These are phyloP conservation scores for Xylariaceae sp. DNA, from an alignment of 2,329 filamentous ascomycete species.

Conservation along the genomic window DNA sequence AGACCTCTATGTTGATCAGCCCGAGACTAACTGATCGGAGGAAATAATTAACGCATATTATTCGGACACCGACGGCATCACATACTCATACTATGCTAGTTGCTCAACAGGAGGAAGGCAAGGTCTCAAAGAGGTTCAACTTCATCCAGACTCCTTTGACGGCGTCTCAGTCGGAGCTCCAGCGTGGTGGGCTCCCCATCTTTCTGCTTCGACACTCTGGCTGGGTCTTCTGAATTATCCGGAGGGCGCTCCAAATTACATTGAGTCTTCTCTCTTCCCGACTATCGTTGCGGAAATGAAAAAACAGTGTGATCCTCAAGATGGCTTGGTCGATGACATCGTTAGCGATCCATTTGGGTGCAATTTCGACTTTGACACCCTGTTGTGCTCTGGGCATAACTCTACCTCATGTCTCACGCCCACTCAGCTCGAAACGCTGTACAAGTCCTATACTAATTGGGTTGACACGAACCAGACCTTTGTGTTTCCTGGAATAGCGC, in stretches of 20 bases:
- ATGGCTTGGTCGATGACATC: slow-evolving; percentile 41
- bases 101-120: slow-evolving; percentile 60
- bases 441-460: slow-evolving; percentile 29
- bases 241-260: slow-evolving; percentile 37
- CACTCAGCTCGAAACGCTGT: slow-evolving; percentile 35
- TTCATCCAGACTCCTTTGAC: slow-evolving; percentile 53
- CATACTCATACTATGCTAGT: slow-evolving; percentile 52
- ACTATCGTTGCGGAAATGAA: slow-evolving; percentile 38
- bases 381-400: slow-evolving; percentile 31
- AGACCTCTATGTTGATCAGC: not conserved
- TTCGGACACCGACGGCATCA: slow-evolving; percentile 29
- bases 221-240: slow-evolving; percentile 43
- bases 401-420: slow-evolving; percentile 35
- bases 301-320: slow-evolving; percentile 41
- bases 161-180: slow-evolving; percentile 50
- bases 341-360: slow-evolving; percentile 40
- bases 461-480: slow-evolving; percentile 25
- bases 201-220: slow-evolving; percentile 36
- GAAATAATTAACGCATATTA: slow-evolving; percentile 48
- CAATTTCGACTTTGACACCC: slow-evolving; percentile 34
- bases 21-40: slow-evolving; percentile 24
- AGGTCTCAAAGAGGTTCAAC: slow-evolving; percentile 51
- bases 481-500: slow-evolving; percentile 25
- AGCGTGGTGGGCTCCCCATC: slow-evolving; percentile 47
- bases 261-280: slow-evolving; percentile 37